Conservation (phyloP, 176 grass and related monocot genomes). For the Oryza officinalis region DNA sequence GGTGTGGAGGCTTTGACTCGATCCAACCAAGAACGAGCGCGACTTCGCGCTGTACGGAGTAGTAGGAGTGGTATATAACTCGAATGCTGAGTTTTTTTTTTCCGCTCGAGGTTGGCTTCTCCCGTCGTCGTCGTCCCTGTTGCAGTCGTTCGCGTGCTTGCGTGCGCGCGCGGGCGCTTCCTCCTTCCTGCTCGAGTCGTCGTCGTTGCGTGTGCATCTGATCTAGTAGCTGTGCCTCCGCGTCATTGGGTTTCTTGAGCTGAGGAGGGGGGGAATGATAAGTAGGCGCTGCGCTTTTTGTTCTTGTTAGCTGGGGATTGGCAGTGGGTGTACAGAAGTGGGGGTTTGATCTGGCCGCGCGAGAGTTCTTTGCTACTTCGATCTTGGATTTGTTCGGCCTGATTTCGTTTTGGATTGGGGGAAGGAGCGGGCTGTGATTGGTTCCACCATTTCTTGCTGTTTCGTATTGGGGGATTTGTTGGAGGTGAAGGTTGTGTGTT, state of each 20-base stretch:
- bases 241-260: constrained; percentile 14
- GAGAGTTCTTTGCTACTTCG: constrained; percentile 24
- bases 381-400: constrained; percentile 5
- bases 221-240: constrained; percentile 6
- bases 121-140: background rate
- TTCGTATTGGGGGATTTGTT: constrained; percentile 12
- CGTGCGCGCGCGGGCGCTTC: constrained; percentile 2
- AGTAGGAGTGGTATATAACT: background rate
- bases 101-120: constrained; percentile 12
- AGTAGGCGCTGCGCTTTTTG: background rate
- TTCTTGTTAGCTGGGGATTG: constrained; percentile 11
- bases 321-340: background rate
- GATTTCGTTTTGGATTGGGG: constrained; percentile 12
- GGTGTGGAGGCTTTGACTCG: constrained; percentile 30
- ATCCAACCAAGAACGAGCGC: constrained; percentile 53
- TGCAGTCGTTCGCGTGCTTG: constrained; percentile 9
- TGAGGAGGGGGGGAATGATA: background rate
- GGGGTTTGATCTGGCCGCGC: background rate
- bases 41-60: constrained; percentile 20
- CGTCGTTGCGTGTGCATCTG: constrained; percentile 24
- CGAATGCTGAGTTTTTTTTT: background rate
- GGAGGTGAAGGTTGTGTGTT: background rate
- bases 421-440: constrained; percentile 14
- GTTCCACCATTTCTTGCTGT: constrained; percentile 5
- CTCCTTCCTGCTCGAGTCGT: constrained; percentile 35